Conservation (phyloP, 1,284 basidiomycete genomes). For the Sporisorium iseilematis-ciliati region DNA sequence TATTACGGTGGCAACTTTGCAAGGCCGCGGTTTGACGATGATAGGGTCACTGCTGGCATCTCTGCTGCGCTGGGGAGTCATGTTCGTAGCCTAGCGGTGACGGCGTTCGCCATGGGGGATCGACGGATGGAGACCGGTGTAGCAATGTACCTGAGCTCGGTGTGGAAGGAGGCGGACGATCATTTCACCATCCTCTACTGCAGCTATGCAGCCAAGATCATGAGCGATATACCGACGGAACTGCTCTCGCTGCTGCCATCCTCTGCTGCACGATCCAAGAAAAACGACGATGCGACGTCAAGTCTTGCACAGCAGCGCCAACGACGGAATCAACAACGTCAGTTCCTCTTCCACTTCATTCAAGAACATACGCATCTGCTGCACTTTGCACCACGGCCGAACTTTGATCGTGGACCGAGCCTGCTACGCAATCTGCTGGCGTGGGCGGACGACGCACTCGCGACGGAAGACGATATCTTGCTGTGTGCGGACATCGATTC, state of each 20-base stretch:
- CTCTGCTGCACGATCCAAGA: constrained; percentile 17
- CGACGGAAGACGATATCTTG: constrained; percentile 41
- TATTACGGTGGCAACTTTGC: constrained; percentile 16
- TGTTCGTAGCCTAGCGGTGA: constrained; percentile 37
- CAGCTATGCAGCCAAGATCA: constrained; percentile 54
- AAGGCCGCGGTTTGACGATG: constrained; percentile 22
- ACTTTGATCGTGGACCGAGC: constrained; percentile 45
- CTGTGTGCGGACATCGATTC: constrained; percentile 51
- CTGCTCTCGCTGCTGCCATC: constrained; percentile 40
- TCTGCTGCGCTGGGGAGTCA: constrained; percentile 44
- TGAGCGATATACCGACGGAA: constrained; percentile 48
- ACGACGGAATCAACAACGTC: constrained; percentile 38
- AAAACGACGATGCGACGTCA: constrained; percentile 4
- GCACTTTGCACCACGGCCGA: constrained; percentile 51
- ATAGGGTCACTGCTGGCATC: constrained; percentile 24
- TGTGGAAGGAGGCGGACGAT: constrained; percentile 56
- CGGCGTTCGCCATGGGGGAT: constrained; percentile 44
- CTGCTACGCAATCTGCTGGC: constrained; percentile 43
- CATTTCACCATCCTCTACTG: constrained; percentile 51
- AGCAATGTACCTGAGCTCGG: constrained; percentile 48
- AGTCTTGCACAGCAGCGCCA: constrained; percentile 18
- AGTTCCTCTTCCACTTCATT: constrained; percentile 54
- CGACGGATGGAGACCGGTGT: constrained; percentile 45
- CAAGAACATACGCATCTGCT: constrained; percentile 51
- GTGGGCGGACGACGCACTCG: constrained; percentile 39